Conservation (phyloP, 768 basidiomycete genomes). For the Phanerochaete carnosa region DNA sequence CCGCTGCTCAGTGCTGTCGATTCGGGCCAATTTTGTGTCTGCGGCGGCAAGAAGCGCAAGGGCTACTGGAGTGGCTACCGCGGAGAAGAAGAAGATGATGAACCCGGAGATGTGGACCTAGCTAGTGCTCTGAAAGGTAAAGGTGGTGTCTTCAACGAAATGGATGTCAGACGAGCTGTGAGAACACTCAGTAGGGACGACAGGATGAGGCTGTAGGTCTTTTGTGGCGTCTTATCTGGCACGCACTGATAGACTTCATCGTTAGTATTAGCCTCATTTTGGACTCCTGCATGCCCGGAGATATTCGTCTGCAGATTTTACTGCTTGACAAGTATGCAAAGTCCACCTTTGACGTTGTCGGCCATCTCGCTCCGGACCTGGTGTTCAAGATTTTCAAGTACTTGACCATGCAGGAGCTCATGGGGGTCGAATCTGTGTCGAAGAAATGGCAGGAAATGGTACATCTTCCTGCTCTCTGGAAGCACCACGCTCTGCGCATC, state of each 20-base stretch:
- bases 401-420: conserved; percentile 57
- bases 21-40: conserved; percentile 37
- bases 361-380: conserved; percentile 63
- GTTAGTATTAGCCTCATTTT: conserved; percentile 58
- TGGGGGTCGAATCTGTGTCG: conserved; percentile 55
- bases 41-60: conserved; percentile 58
- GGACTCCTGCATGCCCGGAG: conserved; percentile 77
- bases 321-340: conserved; percentile 81
- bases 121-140: conserved; percentile 46
- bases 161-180: conserved; percentile 61
- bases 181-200: conserved; percentile 62
- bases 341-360: conserved; percentile 81
- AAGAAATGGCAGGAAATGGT: conserved; percentile 43
- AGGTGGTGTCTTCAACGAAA: conserved; percentile 63
- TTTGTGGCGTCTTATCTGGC: conserved; percentile 10
- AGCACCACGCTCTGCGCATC: conserved; percentile 68
- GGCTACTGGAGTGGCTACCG: conserved; percentile 76
- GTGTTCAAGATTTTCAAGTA: conserved; percentile 60
- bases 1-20: conserved; percentile 13
- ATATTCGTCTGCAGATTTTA: conserved; percentile 79
- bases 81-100: conserved; percentile 44
- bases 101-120: conserved; percentile 45
- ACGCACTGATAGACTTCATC: neutral
- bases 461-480: conserved; percentile 72
- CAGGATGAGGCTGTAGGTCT: conserved; percentile 68